A percentile compares a stretch with the other conserved stretches of the same genome.
Evolutionary conservation across 2,329 filamentous ascomycete genomes (phyloP).

Genomic region (Aureobasidium sp.): DNA sequence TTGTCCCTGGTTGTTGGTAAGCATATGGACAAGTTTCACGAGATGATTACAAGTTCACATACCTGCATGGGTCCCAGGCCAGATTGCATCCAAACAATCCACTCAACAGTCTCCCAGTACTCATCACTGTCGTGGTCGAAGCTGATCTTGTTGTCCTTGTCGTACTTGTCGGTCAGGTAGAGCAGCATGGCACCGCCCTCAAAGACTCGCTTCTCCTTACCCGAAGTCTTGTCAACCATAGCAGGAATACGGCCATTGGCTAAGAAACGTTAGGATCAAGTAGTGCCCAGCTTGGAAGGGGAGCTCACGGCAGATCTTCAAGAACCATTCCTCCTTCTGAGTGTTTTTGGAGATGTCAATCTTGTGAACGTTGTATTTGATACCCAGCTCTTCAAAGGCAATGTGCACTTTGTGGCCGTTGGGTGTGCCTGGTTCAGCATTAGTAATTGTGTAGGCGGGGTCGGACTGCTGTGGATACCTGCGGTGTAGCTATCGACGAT

Average conservation of each 20-base stretch:
- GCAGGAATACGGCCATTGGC: constrained; percentile 45
- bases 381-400: constrained; percentile 29
- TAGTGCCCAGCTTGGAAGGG: not conserved
- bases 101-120: constrained; percentile 39
- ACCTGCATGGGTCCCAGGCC: constrained; percentile 36
- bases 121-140: constrained; percentile 37
- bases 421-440: constrained; percentile 24
- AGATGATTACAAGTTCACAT: not conserved
- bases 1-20: constrained; percentile 29
- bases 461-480: constrained; percentile 17
- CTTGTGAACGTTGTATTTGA: constrained; percentile 29
- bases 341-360: constrained; percentile 39
- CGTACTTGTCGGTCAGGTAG: constrained; percentile 40
- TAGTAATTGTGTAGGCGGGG: not conserved
- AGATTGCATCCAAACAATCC: constrained; percentile 42
- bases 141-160: constrained; percentile 34
- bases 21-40: not conserved
- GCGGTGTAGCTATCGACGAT: constrained; percentile 16
- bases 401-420: constrained; percentile 30
- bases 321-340: constrained; percentile 41
- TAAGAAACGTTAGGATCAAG: constrained; percentile 8
- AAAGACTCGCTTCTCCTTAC: constrained; percentile 30
- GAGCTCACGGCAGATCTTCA: constrained; percentile 37
- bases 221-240: constrained; percentile 33
- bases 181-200: constrained; percentile 42